phyloP scores from a whole-genome alignment of 257 asterid genomes.

The Lithospermum erythrorhizon region DNA sequence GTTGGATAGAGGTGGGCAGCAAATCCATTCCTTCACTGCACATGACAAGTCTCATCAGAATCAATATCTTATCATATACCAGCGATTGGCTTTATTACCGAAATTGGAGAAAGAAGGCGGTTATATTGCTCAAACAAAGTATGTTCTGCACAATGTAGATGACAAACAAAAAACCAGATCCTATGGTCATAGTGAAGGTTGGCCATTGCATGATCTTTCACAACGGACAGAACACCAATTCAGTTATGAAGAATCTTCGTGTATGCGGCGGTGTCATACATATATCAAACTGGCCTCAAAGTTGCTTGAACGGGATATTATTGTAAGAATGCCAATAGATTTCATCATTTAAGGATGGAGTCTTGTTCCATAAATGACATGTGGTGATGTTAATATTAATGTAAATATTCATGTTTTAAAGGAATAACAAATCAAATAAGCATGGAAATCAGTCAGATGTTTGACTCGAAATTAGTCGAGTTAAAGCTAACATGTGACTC shows the following conservation, averaged over 20 bases:
- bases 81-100: conserved; percentile 34
- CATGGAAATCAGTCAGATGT: too few species aligned
- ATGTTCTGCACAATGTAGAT: conserved; percentile 47
- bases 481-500: too few species aligned
- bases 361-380: conserved; percentile 76
- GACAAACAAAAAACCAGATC: conserved; percentile 49
- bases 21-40: conserved; percentile 49
- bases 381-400: conserved; percentile 70
- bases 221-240: conserved; percentile 27
- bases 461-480: too few species aligned
- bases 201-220: conserved; percentile 59
- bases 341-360: conserved; percentile 71
- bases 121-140: conserved; percentile 50
- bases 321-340: conserved; percentile 64
- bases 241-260: conserved; percentile 58
- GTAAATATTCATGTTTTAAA: too few species aligned
- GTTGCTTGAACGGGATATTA: conserved; percentile 38
- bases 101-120: conserved; percentile 47
- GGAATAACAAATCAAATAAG: too few species aligned
- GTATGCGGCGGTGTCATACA: conserved; percentile 72
- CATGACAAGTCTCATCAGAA: conserved; percentile 53
- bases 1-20: conserved; percentile 69
- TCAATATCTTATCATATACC: conserved; percentile 39
- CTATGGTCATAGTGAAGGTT: conserved; percentile 79
- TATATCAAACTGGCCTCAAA: conserved; percentile 55